Evolutionary conservation across 768 basidiomycete genomes (phyloP).

Genomic region (Coprinopsis strossmayeri): DNA sequence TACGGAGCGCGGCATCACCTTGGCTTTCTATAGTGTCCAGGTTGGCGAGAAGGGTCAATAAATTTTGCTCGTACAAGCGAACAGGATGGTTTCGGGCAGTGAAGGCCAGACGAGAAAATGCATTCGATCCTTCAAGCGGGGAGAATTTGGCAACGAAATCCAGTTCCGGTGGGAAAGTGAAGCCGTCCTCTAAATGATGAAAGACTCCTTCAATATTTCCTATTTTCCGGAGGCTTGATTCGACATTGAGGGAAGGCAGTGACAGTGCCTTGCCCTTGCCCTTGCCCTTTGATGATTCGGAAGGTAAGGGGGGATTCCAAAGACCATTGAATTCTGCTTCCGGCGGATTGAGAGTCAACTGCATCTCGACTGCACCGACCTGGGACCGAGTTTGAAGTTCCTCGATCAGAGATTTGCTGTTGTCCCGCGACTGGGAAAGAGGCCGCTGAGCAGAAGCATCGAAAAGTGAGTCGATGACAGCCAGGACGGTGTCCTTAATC

Average conservation of each 20-base stretch:
- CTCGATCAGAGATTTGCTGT: constrained; percentile 18
- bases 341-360: no score
- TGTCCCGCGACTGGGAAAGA: neutral
- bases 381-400: constrained; percentile 26
- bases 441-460: neutral
- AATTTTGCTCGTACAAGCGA: constrained; percentile 54
- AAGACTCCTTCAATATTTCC: constrained; percentile 36
- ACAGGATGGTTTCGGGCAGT: constrained; percentile 53
- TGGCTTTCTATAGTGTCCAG: constrained; percentile 58
- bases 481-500: neutral
- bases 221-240: constrained; percentile 32
- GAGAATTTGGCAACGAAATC: constrained; percentile 33
- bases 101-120: constrained; percentile 43
- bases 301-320: no score
- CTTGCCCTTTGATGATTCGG: no score
- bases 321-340: no score
- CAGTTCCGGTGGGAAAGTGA: constrained; percentile 31
- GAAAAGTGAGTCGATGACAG: neutral
- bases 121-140: constrained; percentile 14
- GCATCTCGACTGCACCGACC: constrained; percentile 24
- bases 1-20: constrained; percentile 49
- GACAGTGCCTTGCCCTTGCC: constrained; percentile 33
- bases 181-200: constrained; percentile 27
- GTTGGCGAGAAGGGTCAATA: constrained; percentile 47
- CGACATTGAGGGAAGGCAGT: constrained; percentile 16